These are phyloP conservation scores for Yamadazyma membranifaciens DNA, from an alignment of 1,139 yeast genomes.

Conservation along the genomic window DNA sequence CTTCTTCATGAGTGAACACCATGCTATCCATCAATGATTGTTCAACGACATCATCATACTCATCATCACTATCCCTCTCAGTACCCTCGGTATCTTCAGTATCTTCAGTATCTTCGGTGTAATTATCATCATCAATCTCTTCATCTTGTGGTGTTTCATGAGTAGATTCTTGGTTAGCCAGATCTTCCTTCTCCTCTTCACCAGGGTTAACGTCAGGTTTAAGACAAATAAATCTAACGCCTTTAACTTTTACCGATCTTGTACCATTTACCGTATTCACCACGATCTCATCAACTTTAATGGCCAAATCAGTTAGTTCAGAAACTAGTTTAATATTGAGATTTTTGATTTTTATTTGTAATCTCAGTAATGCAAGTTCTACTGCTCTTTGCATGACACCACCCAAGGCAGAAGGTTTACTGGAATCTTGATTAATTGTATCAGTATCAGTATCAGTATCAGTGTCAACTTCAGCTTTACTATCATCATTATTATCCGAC, in stretches of 20 bases:
- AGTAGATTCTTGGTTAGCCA: conserved; percentile 5
- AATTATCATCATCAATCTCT: conserved; percentile 10
- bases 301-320: conserved; percentile 46
- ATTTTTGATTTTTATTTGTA: conserved; percentile 47
- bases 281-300: conserved; percentile 39
- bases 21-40: conserved; percentile 57
- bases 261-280: conserved; percentile 49
- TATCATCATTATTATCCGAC: conserved; percentile 11
- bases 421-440: conserved; percentile 8
- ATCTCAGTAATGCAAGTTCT: conserved; percentile 66
- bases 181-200: conserved; percentile 15
- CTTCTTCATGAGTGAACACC: conserved; percentile 67
- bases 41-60: conserved; percentile 21
- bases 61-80: conserved; percentile 12
- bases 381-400: conserved; percentile 62
- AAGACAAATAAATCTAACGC: conserved; percentile 34
- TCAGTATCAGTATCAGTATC: conserved; percentile 1
- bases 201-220: conserved; percentile 40
- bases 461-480: conserved; percentile 16
- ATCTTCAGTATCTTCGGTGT: conserved; percentile 11
- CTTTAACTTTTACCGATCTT: conserved; percentile 39
- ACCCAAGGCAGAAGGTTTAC: conserved; percentile 41
- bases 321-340: conserved; percentile 49
- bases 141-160: conserved; percentile 7
- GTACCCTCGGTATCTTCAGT: conserved; percentile 11